Evolutionary conservation across 495 filamentous ascomycete genomes (phyloP), one percentile per base, ranked within the genome.

Genomic region (Hypoxylon perforatum): DNA sequence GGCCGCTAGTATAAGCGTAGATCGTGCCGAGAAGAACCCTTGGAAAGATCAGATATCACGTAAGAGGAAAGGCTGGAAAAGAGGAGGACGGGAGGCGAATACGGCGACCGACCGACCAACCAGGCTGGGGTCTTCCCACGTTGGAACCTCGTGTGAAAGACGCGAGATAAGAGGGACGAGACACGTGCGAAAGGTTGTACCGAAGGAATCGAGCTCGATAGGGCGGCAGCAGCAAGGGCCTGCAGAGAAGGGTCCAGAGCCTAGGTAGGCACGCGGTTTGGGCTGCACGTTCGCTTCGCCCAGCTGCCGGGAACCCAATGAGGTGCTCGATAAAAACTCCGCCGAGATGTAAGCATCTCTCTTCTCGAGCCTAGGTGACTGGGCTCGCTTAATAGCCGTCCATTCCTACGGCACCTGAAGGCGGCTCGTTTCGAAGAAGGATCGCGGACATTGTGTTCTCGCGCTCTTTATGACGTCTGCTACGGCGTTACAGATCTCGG

Each of bases 321-420:
- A 48, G 12, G 19, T 65, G 14, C 41, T 50, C 3, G 53, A 49
- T 58, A 67, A 67, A 67, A 62, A 67, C 64, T 67, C 64, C 64
- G 64, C 42, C 15, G 23, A 17, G 12, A 25, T 15, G 61, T 65
- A 65, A 65, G 48, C 39, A 51, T n/a, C 7, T 30, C 49, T 35
- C 23, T 48, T 42, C 35, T 35, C 18, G n/a, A 39, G n/a, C 18
- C 10, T 53, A 11, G 21, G 9, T n/a, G n/a, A n/a, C n/a, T n/a
- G n/a, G 12, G 9, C 44, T 48, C 25, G 41, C 45, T 23, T 19
- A 9, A 11, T 45, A 36, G 25, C 25, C 7, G 25, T 28, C 4
- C 22, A 33, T 47, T 55, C 50, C 61, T 39, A 15, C 61, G 28
- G 25, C 1, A 6, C 15, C 17, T 42, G n/a, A 21, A 52, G 23